phyloP scores from a whole-genome alignment of 768 basidiomycete genomes.

The Naganishia vishniacii region DNA sequence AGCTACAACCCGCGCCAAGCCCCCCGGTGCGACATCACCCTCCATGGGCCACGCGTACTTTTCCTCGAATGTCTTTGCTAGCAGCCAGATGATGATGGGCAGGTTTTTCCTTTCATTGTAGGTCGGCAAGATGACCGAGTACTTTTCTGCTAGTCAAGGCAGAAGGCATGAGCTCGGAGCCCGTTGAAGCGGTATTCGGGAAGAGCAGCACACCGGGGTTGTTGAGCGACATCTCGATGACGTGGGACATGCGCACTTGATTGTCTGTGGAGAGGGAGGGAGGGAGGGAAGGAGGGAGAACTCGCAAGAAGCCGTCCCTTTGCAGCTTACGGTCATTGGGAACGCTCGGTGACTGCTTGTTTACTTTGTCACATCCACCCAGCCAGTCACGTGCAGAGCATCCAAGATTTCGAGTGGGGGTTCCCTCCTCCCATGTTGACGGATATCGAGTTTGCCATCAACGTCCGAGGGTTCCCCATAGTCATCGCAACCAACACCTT shows the following conservation, averaged over 20 bases:
- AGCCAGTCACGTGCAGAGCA: conserved; percentile 3
- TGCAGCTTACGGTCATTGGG: background rate
- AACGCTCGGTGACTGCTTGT: background rate
- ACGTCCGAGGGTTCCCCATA: too few relatives aligned
- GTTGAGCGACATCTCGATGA: conserved; percentile 33
- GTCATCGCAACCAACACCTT: background rate
- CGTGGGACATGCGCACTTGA: conserved; percentile 32
- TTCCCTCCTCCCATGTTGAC: background rate
- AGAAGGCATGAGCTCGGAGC: background rate
- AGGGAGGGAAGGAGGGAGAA: background rate
- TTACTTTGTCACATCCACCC: conserved; percentile 3
- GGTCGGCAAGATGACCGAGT: conserved; percentile 86
- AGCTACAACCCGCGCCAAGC: background rate
- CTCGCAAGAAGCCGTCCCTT: background rate
- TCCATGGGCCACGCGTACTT: conserved; percentile 58
- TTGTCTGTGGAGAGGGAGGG: background rate
- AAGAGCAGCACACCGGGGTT: background rate
- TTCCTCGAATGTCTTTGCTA: conserved; percentile 69
- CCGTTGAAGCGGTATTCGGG: too few relatives aligned
- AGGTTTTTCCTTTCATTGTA: conserved; percentile 92
- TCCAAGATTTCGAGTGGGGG: conserved; percentile 12
- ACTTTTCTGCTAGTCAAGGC: conserved; percentile 53
- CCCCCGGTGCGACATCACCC: background rate
- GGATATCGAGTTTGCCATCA: too few relatives aligned
- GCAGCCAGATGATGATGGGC: conserved; percentile 78